Conservation (phyloP, 495 filamentous ascomycete species). For the Penicillium odoratum region DNA sequence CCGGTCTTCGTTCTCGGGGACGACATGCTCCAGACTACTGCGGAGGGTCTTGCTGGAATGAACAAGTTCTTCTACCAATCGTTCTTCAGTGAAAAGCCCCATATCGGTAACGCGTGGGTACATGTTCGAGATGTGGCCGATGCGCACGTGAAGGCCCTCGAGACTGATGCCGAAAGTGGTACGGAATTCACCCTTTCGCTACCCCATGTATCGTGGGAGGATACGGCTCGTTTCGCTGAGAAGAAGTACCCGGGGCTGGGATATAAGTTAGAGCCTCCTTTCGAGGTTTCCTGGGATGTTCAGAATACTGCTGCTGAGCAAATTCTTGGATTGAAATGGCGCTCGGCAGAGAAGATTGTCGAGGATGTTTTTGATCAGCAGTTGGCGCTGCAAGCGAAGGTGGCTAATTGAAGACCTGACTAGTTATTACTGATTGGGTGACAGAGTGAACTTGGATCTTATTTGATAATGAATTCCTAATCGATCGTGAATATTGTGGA, state of each 20-base stretch:
- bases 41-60: conserved; percentile 11
- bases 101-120: conserved; percentile 11
- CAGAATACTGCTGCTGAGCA: conserved; percentile 53
- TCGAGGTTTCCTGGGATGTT: conserved; percentile 41
- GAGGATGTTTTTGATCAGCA: conserved; percentile 36
- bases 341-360: conserved; percentile 24
- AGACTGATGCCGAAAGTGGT: conserved; percentile 9
- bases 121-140: conserved; percentile 23
- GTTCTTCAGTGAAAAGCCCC: conserved; percentile 5
- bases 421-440: too few species aligned
- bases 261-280: conserved; percentile 21
- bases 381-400: conserved; percentile 24
- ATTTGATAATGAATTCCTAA: neutral
- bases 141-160: conserved; percentile 20
- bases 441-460: too few species aligned
- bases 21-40: conserved; percentile 14
- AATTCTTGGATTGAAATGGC: conserved; percentile 31
- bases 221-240: conserved; percentile 25
- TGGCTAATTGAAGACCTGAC: too few species aligned
- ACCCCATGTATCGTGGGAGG: conserved; percentile 22
- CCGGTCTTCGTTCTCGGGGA: conserved; percentile 20
- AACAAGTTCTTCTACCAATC: conserved; percentile 15
- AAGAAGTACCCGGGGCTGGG: conserved; percentile 28
- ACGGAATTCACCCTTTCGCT: conserved; percentile 23
- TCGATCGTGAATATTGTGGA: neutral